Evolutionary conservation across 345 rosid genomes (phyloP), one percentile per base, ranked within the genome.

Genomic region (Luvunga scandens): DNA sequence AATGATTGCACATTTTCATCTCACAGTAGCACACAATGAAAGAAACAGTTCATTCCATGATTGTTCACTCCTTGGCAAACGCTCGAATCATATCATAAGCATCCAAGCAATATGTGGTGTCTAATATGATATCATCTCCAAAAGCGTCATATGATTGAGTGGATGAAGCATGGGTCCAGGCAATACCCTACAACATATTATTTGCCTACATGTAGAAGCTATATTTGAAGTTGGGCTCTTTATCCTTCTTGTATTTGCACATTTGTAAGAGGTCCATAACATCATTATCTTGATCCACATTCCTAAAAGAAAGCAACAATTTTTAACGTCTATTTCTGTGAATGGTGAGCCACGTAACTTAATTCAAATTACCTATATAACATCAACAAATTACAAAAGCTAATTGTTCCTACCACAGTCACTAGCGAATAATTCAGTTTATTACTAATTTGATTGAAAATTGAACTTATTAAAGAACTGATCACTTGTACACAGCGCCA

Each of bases 51-150:
- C 80, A 71, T 38, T 69, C 93, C 93, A 82, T 85, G 80, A 84
- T 87, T 90, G 82, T 88, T 90, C 50, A 90, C 85, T 72, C 93
- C 93, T 59, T 87, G 56, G 89, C 91, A 90, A 75, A 88, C 78
- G n/a, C 93, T 30, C 87, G 78, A 38, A 90, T 75, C 93, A 87
- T 87, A 81, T 90, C 91, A 79, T 87, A 90, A 53, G 85, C 80
- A 76, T 87, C 93, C 76, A 90, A 57, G 53, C 88, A 87, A 61
- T 85, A 89, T 4, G 87, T 85, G 2, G 93, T 90, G 62, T 88
- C 91, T 81, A 90, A 87, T 50, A 87, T 48, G 16, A 84, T 79
- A 4, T 85, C 87, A 87, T 90, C 91, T 71, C 93, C 93, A 28
- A 86, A 88, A 70, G 85, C 76, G 78, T 87, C 88, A 27, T 87